Evolutionary conservation across 2,329 filamentous ascomycete species (phyloP).

Genomic region (Dactylellina cionopaga): DNA sequence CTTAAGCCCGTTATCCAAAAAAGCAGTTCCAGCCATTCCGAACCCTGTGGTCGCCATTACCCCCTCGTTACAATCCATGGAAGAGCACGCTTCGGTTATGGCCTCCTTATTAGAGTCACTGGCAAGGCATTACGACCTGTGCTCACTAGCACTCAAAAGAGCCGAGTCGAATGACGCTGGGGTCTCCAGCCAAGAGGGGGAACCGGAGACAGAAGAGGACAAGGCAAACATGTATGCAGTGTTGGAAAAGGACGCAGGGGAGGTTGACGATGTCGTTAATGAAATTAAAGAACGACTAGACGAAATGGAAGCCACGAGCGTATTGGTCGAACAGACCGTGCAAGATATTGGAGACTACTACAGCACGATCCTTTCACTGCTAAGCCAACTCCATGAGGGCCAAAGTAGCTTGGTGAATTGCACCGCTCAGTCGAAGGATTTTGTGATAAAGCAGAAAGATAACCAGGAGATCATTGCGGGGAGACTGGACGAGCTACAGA

Average conservation of each 20-base stretch:
- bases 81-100: slow-evolving; percentile 65
- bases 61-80: slow-evolving; percentile 64
- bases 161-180: slow-evolving; percentile 61
- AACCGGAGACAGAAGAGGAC: slow-evolving; percentile 48
- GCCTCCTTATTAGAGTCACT: slow-evolving; percentile 66
- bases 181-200: slow-evolving; percentile 34
- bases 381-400: slow-evolving; percentile 55
- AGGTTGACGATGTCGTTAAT: slow-evolving; percentile 73
- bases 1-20: slow-evolving; percentile 31
- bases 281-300: slow-evolving; percentile 79
- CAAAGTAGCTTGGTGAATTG: slow-evolving; percentile 59
- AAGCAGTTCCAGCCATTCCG: slow-evolving; percentile 30
- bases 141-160: slow-evolving; percentile 66
- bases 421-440: slow-evolving; percentile 64
- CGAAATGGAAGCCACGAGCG: slow-evolving; percentile 79
- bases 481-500: slow-evolving; percentile 79
- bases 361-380: slow-evolving; percentile 44
- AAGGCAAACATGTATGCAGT: slow-evolving; percentile 84
- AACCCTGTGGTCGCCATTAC: slow-evolving; percentile 62
- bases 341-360: slow-evolving; percentile 59
- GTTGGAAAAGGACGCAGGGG: slow-evolving; percentile 75
- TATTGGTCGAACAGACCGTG: slow-evolving; percentile 72
- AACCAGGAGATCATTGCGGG: slow-evolving; percentile 75
- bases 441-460: slow-evolving; percentile 72
- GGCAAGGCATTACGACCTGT: slow-evolving; percentile 67